Evolutionary conservation across 257 asterid genomes (phyloP), one percentile per base, ranked within the genome.

Genomic region (Catharanthus roseus): DNA sequence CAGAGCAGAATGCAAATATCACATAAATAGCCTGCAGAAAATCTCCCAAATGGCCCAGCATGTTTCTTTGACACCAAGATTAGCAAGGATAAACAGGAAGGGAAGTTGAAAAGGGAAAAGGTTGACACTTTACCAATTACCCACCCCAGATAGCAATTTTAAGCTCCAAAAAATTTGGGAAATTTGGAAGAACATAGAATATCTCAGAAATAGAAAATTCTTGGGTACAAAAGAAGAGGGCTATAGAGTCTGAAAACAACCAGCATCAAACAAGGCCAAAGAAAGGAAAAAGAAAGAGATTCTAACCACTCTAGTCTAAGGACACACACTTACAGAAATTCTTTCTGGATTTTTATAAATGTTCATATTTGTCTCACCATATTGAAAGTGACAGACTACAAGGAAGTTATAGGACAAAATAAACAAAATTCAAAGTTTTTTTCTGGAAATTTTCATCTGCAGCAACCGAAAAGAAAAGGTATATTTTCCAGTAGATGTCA

Each of bases 1-100:
- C 98, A 56, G 87, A 42, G 77, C 88, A 90, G 74, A 93, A 93
- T 0, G 96, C 81, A 33, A 87, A 72, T 21, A 89, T 81, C 51
- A 93, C 97, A 67, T 84, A 87, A 62, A 90, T 51, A 76, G 81
- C 45, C 81, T 80, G 81, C 50, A 80, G 58, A 81, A 79, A 87
- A 71, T 78, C 86, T 53, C 78, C 67, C 75, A 83, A 77, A 55
- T 66, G 64, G 55, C 66, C 55, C 45, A 77, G 58, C 98, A 92
- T 91, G 75, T 72, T 78, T 81, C 38, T n/a, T 23, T 28, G 15
- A 42, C 28, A 19, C 57, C 63, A 33, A 57, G 68, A 16, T 29
- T 67, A 2, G 26, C 39, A 26, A 34, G 53, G n/a, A 31, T 21
- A 16, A 4, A 33, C 55, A 13, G 29, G 47, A 42, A 61, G 26